Evolutionary conservation across 768 basidiomycete genomes (phyloP).

Genomic region (Calocera cornea): DNA sequence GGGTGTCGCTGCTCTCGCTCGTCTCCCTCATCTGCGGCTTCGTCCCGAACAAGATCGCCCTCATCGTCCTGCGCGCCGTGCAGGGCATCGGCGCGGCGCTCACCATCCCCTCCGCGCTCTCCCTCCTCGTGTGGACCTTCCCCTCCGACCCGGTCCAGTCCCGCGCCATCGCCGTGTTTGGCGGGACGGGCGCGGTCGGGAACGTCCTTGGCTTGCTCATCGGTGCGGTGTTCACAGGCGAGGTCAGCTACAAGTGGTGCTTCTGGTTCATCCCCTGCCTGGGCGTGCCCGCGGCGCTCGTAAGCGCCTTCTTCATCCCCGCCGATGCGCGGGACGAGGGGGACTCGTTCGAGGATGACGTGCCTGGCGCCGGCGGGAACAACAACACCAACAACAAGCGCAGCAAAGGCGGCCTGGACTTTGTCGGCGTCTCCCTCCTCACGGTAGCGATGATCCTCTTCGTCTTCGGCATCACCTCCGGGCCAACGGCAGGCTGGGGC

Average conservation of each 20-base stretch:
- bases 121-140: conserved; percentile 38
- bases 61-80: conserved; percentile 40
- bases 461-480: conserved; percentile 9
- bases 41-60: conserved; percentile 30
- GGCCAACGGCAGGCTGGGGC: conserved; percentile 1
- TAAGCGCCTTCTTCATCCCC: conserved; percentile 6
- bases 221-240: conserved; percentile 10
- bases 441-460: conserved; percentile 8
- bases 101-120: conserved; percentile 39
- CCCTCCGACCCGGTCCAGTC: conserved; percentile 36
- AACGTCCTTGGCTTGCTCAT: conserved; percentile 20
- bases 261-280: conserved; percentile 10
- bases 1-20: conserved; percentile 31
- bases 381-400: not conserved
- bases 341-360: not conserved
- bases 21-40: conserved; percentile 29
- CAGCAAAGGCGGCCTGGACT: not conserved
- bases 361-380: not conserved
- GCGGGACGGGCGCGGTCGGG: conserved; percentile 34
- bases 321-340: not conserved
- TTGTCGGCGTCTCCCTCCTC: conserved; percentile 7
- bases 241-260: conserved; percentile 6
- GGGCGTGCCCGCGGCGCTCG: not conserved
- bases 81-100: conserved; percentile 38
- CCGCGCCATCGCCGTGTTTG: conserved; percentile 35